A percentile compares a stretch with the other conserved stretches of the same genome.
Conservation (phyloP, 2,329 filamentous ascomycete species). For the Aspergillus hortae region DNA sequence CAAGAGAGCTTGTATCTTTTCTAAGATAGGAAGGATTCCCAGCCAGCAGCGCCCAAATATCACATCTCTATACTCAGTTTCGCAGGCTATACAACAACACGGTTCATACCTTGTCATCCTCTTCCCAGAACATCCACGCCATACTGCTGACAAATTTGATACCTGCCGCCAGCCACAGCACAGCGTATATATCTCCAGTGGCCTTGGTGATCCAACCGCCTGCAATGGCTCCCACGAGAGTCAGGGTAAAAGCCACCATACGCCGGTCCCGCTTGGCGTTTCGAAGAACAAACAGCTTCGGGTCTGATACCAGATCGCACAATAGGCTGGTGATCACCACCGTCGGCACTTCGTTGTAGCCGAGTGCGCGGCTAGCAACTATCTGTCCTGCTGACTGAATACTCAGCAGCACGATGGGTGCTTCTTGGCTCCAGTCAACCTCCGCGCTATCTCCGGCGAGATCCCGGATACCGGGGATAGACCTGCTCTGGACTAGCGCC, state of each 20-base stretch:
- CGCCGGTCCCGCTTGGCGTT: constrained; percentile 27
- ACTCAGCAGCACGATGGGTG: constrained; percentile 28
- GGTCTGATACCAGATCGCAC: constrained; percentile 29
- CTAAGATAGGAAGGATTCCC: no score
- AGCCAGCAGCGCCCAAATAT: no score
- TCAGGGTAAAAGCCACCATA: constrained; percentile 24
- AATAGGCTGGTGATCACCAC: constrained; percentile 32
- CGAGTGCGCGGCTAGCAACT: constrained; percentile 24
- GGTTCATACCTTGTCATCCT: neutral
- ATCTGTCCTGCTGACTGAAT: constrained; percentile 32
- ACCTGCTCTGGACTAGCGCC: constrained; percentile 21
- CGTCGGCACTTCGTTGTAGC: constrained; percentile 29
- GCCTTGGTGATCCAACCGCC: constrained; percentile 28
- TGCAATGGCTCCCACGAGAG: constrained; percentile 23
- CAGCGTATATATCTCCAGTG: constrained; percentile 18
- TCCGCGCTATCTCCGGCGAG: neutral
- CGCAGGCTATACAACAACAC: neutral
- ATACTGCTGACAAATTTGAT: constrained; percentile 20
- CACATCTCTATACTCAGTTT: neutral
- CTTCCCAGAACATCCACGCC: constrained; percentile 20
- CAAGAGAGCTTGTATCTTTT: no score
- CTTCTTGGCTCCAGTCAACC: constrained; percentile 21
- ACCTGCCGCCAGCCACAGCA: constrained; percentile 23
- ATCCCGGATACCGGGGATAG: constrained; percentile 17
- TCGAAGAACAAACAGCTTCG: constrained; percentile 22